Evolutionary conservation across 176 grass and related monocot species (phyloP).

Genomic region (Zea luxurians): DNA sequence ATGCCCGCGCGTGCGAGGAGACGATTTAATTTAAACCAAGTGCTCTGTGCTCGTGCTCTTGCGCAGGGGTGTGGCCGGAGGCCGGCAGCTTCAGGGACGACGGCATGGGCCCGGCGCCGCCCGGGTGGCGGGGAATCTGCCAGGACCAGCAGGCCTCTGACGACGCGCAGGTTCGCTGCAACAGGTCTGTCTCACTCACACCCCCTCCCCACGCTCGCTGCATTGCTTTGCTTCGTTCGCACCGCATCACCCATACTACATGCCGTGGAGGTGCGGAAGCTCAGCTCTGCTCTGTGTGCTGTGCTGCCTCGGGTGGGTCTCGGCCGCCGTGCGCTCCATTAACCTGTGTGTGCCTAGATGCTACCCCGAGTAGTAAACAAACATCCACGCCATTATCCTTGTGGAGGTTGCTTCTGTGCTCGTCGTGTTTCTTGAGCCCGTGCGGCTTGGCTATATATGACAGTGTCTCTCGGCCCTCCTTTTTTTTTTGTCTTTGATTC

Average conservation of each 20-base stretch:
- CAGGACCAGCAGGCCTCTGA: conserved; percentile 61
- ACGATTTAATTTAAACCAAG: neutral
- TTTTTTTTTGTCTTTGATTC: neutral
- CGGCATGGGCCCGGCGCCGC: conserved; percentile 67
- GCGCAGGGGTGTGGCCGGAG: conserved; percentile 96
- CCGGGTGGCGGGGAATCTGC: conserved; percentile 78
- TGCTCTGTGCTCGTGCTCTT: neutral
- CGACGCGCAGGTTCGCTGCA: conserved; percentile 64
- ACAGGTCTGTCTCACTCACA: conserved; percentile 54
- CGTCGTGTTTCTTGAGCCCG: conserved; percentile 22
- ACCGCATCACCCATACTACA: neutral
- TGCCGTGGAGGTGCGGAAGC: neutral
- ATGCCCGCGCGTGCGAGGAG: neutral
- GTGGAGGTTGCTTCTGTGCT: neutral
- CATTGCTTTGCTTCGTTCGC: conserved; percentile 6
- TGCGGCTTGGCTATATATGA: neutral
- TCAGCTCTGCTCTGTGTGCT: neutral
- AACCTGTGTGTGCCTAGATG: neutral
- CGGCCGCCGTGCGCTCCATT: conserved; percentile 10
- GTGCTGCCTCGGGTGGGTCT: neutral
- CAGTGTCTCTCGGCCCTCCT: neutral
- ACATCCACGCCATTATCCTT: neutral
- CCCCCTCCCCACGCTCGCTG: neutral
- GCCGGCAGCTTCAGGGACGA: conserved; percentile 89
- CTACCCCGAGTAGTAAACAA: neutral